phyloP scores from a whole-genome alignment of 169 alveolate genomes.

The Plasmodium sp. region DNA sequence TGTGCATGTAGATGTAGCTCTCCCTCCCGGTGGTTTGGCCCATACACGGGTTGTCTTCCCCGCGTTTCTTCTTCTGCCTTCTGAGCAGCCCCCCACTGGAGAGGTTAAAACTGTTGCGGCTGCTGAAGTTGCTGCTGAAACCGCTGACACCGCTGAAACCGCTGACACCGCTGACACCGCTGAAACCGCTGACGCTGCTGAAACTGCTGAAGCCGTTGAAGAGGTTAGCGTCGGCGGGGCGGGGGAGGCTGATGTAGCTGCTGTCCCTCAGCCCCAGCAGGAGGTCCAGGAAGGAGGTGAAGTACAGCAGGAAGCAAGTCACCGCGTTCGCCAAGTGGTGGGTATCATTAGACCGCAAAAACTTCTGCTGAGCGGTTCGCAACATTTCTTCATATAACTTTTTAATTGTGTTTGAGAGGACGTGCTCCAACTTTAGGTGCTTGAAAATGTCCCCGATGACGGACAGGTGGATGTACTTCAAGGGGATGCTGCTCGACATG shows the following conservation, averaged over 20 bases:
- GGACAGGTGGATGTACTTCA: constrained; percentile 64
- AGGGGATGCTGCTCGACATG: constrained; percentile 29
- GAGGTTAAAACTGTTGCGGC: no score
- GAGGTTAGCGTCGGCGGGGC: not conserved
- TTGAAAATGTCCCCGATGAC: constrained; percentile 39
- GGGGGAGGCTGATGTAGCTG: constrained; percentile 7
- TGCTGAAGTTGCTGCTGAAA: no score
- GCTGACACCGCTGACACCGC: no score
- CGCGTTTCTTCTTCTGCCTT: not conserved
- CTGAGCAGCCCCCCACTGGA: constrained; percentile 2
- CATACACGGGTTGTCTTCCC: not conserved
- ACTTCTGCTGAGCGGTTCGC: not conserved
- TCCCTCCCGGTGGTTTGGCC: not conserved
- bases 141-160: no score
- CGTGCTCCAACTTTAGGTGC: constrained; percentile 34
- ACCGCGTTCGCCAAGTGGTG: constrained; percentile 1
- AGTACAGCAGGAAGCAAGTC: constrained; percentile 23
- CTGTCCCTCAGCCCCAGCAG: constrained; percentile 30
- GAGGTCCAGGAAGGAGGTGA: constrained; percentile 38
- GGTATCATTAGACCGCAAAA: constrained; percentile 2
- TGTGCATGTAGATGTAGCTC: constrained; percentile 9
- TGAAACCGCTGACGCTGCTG: no score
- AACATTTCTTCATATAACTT: constrained; percentile 46
- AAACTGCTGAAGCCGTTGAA: not conserved
- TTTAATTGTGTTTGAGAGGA: constrained; percentile 13